Evolutionary conservation across 164 flowering plant genomes (phyloP), one percentile per base, ranked within the genome.

Genomic region (Tinospora cordifolia): DNA sequence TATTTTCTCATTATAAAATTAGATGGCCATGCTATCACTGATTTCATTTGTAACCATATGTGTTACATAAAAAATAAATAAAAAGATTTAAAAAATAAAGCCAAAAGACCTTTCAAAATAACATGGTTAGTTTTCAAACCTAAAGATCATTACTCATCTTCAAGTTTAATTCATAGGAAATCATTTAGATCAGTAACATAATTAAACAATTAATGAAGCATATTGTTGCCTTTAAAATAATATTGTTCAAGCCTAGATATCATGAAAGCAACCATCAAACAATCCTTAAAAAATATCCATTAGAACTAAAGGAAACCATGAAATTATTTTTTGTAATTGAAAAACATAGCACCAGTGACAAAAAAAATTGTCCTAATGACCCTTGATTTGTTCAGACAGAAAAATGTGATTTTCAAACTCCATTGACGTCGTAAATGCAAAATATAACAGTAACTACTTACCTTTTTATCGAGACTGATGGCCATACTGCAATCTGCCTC

Each of bases 391-490:
- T 54, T n/a, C 59, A 0, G 22, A 17, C 59, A 54, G 19, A 22
- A 54, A 54, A 4, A 0, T 54, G 22, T 19, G n/a, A n/a, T 7
- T 19, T 7, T 19, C 59, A 54, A 44, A 11, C 10, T 44, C 22
- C 22, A n/a, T 0, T n/a, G 22, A 54, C n/a, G n/a, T 54, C 24
- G n/a, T 19, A 54, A 54, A 54, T 54, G 59, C 21, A 54, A 30
- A 54, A 19, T 54, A 54, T 21, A 54, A 22, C 9, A 13, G 10
- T 30, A 64, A 14, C n/a, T 1, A 47, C 76, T 41, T 11, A 94
- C 99, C 97, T 92, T 94, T 78, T 87, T 94, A 77, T 94, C 96
- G 51, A 94, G 88, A 76, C 75, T 75, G 65, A 94, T 88, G 47
- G 99, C 96, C 74, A 83, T 79, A 34, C 85, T 85, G 74, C 91